Evolutionary conservation across 2,329 filamentous ascomycete genomes (phyloP), one percentile per base, ranked within the genome.

Genomic region (Emergomyces pasteurianus): DNA sequence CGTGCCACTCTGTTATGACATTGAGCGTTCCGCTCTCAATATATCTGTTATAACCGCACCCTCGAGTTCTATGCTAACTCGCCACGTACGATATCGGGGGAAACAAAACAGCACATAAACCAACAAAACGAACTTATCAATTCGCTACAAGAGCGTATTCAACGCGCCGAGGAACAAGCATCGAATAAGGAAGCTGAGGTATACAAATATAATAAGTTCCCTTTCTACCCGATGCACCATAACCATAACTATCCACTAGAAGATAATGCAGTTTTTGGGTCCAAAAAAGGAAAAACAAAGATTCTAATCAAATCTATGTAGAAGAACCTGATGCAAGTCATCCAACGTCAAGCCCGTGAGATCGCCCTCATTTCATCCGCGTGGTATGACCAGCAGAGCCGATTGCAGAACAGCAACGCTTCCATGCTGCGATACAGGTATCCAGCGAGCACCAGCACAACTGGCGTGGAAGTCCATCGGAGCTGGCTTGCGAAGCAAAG

Each of bases 311-410:
- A 57, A 43, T 23, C 31, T 38, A 12, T 38, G 18, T 65, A 77
- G 75, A 64, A 71, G 61, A 73, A 76, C 66, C 71, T 77, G 23
- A 72, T 76, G 63, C 71, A 70, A 60, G 70, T 70, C 49, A 75
- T 77, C 59, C 71, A 75, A 34, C 68, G 70, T 58, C 73, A 75
- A 66, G 69, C 73, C 34, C 74, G 76, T 40, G 77, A 79, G 64
- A 71, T 79, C 34, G 68, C 70, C 47, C 73, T 79, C 49, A 74
- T 79, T 59, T 74, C 73, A 60, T 78, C 76, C 7, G 76, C 77
- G 10, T 79, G 77, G 77, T 78, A 77, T 63, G 74, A 79, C 58
- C 71, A 78, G 53, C 76, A 78, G 60, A 72, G 74, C 59, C 73
- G 76, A 26, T 68, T 78, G 60, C 75, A 77, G 58, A 77, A 74